A percentile compares a stretch with the other conserved stretches of the same genome.
Conservation (phyloP, 2,329 filamentous ascomycete species). For the Pyricularia pennisetigena region DNA sequence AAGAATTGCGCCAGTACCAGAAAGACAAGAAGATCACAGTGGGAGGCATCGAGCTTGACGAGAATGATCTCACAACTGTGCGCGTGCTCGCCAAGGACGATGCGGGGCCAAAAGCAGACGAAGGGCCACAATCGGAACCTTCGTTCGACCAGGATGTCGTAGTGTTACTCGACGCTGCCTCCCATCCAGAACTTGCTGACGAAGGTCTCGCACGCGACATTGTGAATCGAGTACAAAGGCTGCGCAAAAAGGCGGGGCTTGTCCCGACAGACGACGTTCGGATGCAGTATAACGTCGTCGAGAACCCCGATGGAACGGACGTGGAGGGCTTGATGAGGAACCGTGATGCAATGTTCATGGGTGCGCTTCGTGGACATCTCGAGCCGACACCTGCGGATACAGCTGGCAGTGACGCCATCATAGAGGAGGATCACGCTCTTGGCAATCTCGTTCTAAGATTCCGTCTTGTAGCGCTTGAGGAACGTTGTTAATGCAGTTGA, state of each 20-base stretch:
- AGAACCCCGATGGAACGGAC: constrained; percentile 68
- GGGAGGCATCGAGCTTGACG: constrained; percentile 73
- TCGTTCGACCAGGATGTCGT: constrained; percentile 54
- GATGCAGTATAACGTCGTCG: constrained; percentile 81
- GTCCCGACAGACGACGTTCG: constrained; percentile 88
- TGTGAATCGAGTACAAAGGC: constrained; percentile 81
- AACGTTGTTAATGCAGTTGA: not conserved
- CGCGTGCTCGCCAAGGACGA: constrained; percentile 69
- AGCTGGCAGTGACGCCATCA: not conserved
- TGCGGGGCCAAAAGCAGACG: constrained; percentile 11
- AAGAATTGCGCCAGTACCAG: constrained; percentile 72
- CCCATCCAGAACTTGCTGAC: constrained; percentile 75
- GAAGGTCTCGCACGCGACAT: constrained; percentile 88
- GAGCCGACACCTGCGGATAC: constrained; percentile 28
- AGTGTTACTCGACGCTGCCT: constrained; percentile 68
- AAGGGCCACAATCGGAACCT: constrained; percentile 11
- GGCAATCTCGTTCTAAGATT: not conserved
- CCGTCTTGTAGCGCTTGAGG: not conserved
- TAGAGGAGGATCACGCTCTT: not conserved
- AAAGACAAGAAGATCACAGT: constrained; percentile 65
- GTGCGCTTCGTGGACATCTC: constrained; percentile 65
- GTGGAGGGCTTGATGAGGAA: constrained; percentile 59
- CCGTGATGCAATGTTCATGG: constrained; percentile 61
- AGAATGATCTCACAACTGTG: constrained; percentile 75
- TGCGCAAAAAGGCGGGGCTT: constrained; percentile 89